Percentiles rank a stretch among this genome's conserved stretches.
Evolutionary conservation across 352 stramenopile species (phyloP).

Genomic region (Globisporangium okanoganense): DNA sequence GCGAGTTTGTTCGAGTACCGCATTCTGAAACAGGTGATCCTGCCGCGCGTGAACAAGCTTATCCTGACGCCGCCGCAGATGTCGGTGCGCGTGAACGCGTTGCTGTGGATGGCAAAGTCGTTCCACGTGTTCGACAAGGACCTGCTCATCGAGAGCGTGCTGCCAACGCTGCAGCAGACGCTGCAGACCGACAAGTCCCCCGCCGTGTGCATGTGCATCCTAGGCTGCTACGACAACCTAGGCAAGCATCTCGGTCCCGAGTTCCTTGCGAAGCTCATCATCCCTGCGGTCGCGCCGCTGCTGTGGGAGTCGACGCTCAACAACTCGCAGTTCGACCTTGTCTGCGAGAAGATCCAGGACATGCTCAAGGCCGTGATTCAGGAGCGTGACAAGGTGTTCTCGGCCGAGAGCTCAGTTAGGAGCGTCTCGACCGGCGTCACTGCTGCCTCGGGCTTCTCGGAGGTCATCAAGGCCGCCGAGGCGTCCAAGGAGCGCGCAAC

Average conservation of each 20-base stretch:
- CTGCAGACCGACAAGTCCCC: constrained; percentile 79
- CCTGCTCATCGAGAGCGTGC: constrained; percentile 75
- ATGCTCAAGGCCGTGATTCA: constrained; percentile 87
- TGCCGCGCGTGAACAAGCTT: constrained; percentile 84
- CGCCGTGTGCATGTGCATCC: constrained; percentile 83
- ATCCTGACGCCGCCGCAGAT: constrained; percentile 79
- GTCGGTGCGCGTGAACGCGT: constrained; percentile 80
- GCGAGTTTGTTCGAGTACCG: constrained; percentile 87
- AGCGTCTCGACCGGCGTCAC: constrained; percentile 56
- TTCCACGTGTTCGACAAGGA: constrained; percentile 90
- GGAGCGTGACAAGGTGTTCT: constrained; percentile 79
- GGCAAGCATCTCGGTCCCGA: constrained; percentile 84
- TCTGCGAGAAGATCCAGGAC: constrained; percentile 85
- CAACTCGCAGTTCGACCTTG: constrained; percentile 80
- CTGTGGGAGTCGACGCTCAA: constrained; percentile 80
- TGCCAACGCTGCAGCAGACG: constrained; percentile 71
- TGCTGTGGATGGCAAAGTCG: constrained; percentile 84
- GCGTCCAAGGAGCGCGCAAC: constrained; percentile 58
- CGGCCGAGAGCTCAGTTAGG: constrained; percentile 62
- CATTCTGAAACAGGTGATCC: constrained; percentile 85
- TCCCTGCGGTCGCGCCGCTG: constrained; percentile 73
- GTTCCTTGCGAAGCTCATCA: constrained; percentile 79
- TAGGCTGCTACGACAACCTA: constrained; percentile 86
- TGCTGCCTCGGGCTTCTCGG: constrained; percentile 58
- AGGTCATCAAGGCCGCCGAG: constrained; percentile 62